Conservation (phyloP, 495 filamentous ascomycete genomes). For the Neurospora pannonica region DNA sequence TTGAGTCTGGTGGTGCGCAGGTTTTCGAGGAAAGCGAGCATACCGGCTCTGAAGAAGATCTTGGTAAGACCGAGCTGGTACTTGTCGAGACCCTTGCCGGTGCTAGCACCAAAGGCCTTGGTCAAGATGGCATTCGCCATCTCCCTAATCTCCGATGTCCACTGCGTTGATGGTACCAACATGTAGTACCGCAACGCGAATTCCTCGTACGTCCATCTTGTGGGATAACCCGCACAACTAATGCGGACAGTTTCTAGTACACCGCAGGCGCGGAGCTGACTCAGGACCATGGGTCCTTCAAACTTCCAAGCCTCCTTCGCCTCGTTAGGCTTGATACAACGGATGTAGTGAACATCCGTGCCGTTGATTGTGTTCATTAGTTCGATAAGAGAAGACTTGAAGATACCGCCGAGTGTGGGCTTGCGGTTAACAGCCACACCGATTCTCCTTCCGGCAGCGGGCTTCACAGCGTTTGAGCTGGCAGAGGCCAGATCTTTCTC, state of each 20-base stretch:
- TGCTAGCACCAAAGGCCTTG: constrained; percentile 73
- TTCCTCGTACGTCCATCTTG: constrained; percentile 97
- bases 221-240: constrained; percentile 95
- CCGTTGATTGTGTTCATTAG: constrained; percentile 96
- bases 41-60: constrained; percentile 98
- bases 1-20: constrained; percentile 81
- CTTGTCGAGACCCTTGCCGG: constrained; percentile 76
- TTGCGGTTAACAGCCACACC: constrained; percentile 91
- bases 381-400: constrained; percentile 96
- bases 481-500: constrained; percentile 75
- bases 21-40: constrained; percentile 96
- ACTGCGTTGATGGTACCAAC: constrained; percentile 81
- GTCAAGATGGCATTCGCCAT: constrained; percentile 89
- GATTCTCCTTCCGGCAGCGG: constrained; percentile 67
- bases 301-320: constrained; percentile 96
- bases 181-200: constrained; percentile 98
- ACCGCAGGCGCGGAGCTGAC: constrained; percentile 95
- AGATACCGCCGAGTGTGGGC: constrained; percentile 94
- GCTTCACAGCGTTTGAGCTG: constrained; percentile 58
- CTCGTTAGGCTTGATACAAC: constrained; percentile 99
- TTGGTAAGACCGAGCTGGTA: constrained; percentile 96
- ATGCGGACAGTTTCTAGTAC: constrained; percentile 97
- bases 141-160: constrained; percentile 86
- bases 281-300: constrained; percentile 97
- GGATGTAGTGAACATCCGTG: constrained; percentile 98